Evolutionary conservation across 768 basidiomycete species (phyloP).

Genomic region (Hericium erinaceus): DNA sequence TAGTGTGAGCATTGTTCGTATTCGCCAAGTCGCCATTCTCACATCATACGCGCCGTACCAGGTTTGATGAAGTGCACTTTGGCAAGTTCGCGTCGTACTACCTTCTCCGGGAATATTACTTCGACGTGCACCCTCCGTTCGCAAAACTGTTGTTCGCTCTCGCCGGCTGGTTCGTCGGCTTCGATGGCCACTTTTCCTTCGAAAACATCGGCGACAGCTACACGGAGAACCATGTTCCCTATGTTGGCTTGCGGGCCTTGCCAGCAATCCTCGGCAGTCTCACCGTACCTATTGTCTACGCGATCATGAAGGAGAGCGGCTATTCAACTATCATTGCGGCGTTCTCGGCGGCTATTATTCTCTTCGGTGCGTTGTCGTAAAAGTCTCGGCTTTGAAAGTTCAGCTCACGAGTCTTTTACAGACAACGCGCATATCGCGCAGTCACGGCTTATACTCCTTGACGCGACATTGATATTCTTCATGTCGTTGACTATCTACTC

Average conservation of each 20-base stretch:
- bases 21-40: neutral
- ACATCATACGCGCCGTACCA: slow-evolving; percentile 20
- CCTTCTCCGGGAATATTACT: slow-evolving; percentile 89
- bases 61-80: slow-evolving; percentile 98
- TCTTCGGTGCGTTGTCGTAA: slow-evolving; percentile 62
- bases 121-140: slow-evolving; percentile 97
- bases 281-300: slow-evolving; percentile 86
- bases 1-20: slow-evolving; percentile 55
- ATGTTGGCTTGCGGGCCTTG: slow-evolving; percentile 85
- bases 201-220: slow-evolving; percentile 95
- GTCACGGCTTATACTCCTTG: slow-evolving; percentile 92
- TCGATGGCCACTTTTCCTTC: slow-evolving; percentile 90
- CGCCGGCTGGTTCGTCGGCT: slow-evolving; percentile 94
- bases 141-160: slow-evolving; percentile 93
- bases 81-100: slow-evolving; percentile 98
- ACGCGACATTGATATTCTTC: slow-evolving; percentile 92
- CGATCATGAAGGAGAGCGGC: slow-evolving; percentile 96
- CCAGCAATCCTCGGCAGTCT: slow-evolving; percentile 88
- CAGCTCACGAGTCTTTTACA: slow-evolving; percentile 20
- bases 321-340: slow-evolving; percentile 87
- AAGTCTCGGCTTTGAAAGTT: slow-evolving; percentile 5
- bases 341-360: slow-evolving; percentile 77
- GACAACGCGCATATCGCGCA: slow-evolving; percentile 96
- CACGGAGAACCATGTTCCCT: slow-evolving; percentile 78
- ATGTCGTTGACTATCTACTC: slow-evolving; percentile 88